Conservation (phyloP, 108 stramenopile genomes). For the Nitzschia sp. region DNA sequence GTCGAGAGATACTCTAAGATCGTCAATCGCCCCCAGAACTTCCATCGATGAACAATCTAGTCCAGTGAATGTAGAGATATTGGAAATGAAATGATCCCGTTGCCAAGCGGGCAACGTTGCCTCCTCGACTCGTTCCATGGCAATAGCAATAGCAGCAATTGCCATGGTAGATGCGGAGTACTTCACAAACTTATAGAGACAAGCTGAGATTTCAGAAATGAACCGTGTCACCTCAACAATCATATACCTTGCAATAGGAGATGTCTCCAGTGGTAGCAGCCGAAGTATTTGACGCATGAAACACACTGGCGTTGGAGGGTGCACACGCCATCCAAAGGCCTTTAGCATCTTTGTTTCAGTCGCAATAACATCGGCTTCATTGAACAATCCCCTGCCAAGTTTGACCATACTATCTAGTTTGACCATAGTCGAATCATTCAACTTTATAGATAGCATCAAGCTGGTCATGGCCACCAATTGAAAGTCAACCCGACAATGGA, state of each 20-base stretch:
- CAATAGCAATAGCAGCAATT: constrained; percentile 48
- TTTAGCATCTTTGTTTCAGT: constrained; percentile 65
- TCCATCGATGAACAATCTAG: constrained; percentile 22
- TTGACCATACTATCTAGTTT: constrained; percentile 59
- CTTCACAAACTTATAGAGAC: constrained; percentile 55
- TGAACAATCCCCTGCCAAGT: constrained; percentile 59
- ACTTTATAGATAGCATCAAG: constrained; percentile 73
- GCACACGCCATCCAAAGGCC: constrained; percentile 65
- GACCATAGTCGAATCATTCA: constrained; percentile 64
- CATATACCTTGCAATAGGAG: constrained; percentile 42
- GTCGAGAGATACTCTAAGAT: constrained; percentile 39
- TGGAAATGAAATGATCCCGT: constrained; percentile 30
- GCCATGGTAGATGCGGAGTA: constrained; percentile 53
- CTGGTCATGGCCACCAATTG: constrained; percentile 77
- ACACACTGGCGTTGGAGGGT: constrained; percentile 71
- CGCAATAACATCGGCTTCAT: constrained; percentile 57
- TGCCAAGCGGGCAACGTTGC: constrained; percentile 30
- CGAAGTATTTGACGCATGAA: constrained; percentile 51
- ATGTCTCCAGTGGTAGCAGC: constrained; percentile 38
- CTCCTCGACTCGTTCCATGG: constrained; percentile 56
- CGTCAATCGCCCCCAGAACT: constrained; percentile 26
- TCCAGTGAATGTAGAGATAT: constrained; percentile 27
- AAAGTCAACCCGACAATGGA: constrained; percentile 45
- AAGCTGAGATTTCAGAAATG: constrained; percentile 53
- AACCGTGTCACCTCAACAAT: constrained; percentile 59